Evolutionary conservation across 2,329 filamentous ascomycete genomes (phyloP), one percentile per base, ranked within the genome.

Genomic region (Penicillium hordei): DNA sequence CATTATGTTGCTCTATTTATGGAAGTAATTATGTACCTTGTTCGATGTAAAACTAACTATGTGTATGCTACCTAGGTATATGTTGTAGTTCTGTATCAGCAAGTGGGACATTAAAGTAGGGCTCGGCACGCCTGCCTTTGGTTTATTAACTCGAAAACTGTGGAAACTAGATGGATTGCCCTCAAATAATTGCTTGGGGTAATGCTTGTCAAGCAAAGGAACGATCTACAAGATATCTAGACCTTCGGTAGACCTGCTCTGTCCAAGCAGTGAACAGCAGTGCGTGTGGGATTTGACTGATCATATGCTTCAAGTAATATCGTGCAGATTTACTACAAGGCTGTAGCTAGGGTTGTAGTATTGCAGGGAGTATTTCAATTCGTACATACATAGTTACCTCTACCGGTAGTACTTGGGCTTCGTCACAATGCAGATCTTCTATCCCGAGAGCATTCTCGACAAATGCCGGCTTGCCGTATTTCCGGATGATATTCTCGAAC

Each of bases 91-190:
- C 9, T 8, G 21, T 13, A 27, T 27, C 10, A 48, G 34, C 12
- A 27, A 49, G 15, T 27, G 29, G 23, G 10, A 17, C 17, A 36
- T n/a, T 25, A 27, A n/a, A 34, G 31, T 3, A 29, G 25, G 9
- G 33, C 38, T 49, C 48, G 55, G 50, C 38, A 60, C 43, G 36
- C 39, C 50, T 60, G 21, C 42, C 33, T 36, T 48, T 53, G 9
- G 8, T 6, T 4, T 33, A 33, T 33, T 33, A 13, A 19, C 10
- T 19, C 6, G 8, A 12, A 46, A 23, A 17, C 15, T 3, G 13
- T 23, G 29, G 29, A 23, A 23, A 17, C 29, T 3, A 48, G 13
- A 13, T 34, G 19, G 29, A 21, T 23, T 48, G 6, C 27, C n/a
- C 6, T 21, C 9, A 8, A n/a, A 21, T 5, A 23, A 33, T 33